These are phyloP conservation scores for Tulasnella sp. DNA, from an alignment of 768 basidiomycete genomes.

Conservation along the genomic window DNA sequence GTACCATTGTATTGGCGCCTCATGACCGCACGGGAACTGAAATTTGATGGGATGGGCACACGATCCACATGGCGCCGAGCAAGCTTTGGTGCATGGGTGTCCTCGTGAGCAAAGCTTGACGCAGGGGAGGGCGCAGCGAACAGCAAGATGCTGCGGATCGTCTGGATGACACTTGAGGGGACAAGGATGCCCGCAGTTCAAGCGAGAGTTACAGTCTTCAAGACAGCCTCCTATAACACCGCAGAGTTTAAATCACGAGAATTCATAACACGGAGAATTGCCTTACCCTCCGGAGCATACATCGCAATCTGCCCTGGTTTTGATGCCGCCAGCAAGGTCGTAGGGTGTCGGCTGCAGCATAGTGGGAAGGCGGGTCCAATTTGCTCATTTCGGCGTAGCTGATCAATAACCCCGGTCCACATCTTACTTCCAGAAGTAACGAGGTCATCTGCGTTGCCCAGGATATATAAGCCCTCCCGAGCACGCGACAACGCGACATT, in stretches of 20 bases:
- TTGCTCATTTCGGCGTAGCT: conserved; percentile 53
- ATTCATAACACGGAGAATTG: background rate
- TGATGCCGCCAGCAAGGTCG: conserved; percentile 47
- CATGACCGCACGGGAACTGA: conserved; percentile 53
- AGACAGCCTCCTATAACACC: conserved; percentile 69
- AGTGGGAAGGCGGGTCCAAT: conserved; percentile 62
- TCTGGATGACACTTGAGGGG: conserved; percentile 26
- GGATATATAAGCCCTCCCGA: conserved; percentile 69
- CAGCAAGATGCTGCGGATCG: background rate
- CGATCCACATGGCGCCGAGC: conserved; percentile 19
- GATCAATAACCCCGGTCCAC: conserved; percentile 63
- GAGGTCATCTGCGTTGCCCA: conserved; percentile 67
- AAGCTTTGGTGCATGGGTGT: conserved; percentile 18
- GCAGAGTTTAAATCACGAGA: conserved; percentile 59
- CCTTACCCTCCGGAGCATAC: conserved; percentile 61
- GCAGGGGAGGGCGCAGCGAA: conserved; percentile 3
- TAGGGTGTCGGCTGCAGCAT: conserved; percentile 58
- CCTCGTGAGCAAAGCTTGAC: conserved; percentile 4
- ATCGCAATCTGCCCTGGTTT: conserved; percentile 56
- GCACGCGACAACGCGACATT: conserved; percentile 76
- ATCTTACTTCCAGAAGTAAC: conserved; percentile 47
- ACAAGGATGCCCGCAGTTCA: conserved; percentile 26
- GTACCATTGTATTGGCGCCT: conserved; percentile 34
- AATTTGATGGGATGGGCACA: conserved; percentile 51
- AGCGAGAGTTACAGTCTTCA: conserved; percentile 41